Percentiles rank a stretch among this genome's conserved stretches.
Evolutionary conservation across 768 basidiomycete species (phyloP).

Genomic region (Boletus rubescentipes): DNA sequence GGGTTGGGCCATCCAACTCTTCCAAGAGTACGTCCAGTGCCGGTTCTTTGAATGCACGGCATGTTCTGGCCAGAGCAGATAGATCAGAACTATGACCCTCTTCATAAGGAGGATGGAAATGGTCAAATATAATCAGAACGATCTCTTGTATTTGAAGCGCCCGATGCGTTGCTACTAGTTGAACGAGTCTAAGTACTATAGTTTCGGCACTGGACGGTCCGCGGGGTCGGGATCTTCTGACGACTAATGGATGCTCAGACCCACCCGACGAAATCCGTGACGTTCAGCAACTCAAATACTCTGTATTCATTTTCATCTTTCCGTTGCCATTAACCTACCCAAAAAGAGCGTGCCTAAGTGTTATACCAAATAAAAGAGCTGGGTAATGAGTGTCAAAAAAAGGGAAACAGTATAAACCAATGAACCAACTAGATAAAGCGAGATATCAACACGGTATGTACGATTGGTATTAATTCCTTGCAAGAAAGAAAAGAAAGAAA

Average conservation of each 20-base stretch:
- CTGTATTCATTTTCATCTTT: not conserved
- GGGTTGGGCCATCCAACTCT: not conserved
- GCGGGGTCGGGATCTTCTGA: too few relatives aligned
- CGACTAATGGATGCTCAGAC: too few relatives aligned
- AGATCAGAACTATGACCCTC: not conserved
- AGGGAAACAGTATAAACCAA: not conserved
- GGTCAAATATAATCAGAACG: slow-evolving; percentile 1
- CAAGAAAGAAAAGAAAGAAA: slow-evolving; percentile 3
- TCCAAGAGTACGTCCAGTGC: not conserved
- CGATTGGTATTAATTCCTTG: slow-evolving; percentile 17
- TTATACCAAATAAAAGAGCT: slow-evolving; percentile 1
- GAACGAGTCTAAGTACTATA: too few relatives aligned
- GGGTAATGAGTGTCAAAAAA: not conserved
- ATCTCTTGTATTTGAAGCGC: slow-evolving; percentile 2
- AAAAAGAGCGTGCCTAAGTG: not conserved
- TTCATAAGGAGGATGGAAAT: not conserved
- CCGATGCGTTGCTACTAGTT: slow-evolving; percentile 1
- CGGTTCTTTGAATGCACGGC: not conserved
- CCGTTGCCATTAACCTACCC: slow-evolving; percentile 7
- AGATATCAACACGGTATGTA: slow-evolving; percentile 10
- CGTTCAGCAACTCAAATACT: too few relatives aligned
- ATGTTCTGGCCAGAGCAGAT: not conserved
- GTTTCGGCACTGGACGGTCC: too few relatives aligned
- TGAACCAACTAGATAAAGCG: not conserved
- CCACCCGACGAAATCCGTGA: too few relatives aligned